Evolutionary conservation across 768 basidiomycete species (phyloP), one percentile per base, ranked within the genome.

Genomic region (Gelatoporia subvermispora): DNA sequence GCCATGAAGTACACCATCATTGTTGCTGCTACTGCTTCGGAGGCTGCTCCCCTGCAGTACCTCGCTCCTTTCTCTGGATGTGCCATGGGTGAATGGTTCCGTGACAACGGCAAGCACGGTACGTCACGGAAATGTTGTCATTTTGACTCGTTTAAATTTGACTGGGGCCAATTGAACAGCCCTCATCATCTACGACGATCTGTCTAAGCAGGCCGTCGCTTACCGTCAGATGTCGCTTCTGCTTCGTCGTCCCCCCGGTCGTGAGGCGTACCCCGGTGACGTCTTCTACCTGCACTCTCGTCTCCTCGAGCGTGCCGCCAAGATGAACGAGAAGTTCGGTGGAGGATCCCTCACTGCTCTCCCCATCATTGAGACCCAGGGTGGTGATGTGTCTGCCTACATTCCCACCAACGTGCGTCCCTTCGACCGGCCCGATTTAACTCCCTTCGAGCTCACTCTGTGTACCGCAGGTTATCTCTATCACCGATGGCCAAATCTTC

Each of bases 21-120:
- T 60, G 96, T 99, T 62, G 96, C 96, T 61, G 96, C 96, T 59
- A 99, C 96, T 51, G 96, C 96, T 49, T 97, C 94, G 22, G 96
- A 99, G 77, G 96, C 96, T 62, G 96, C 96, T 60, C 96, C 96
- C 60, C 81, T 99, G 49, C 96, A 99, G 69, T 99, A 97, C 76
- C 89, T 99, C 62, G 96, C 96, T 63, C 96, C 96, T 59, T 99
- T 99, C 92, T 95, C 96, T 59, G 96, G 96, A 56, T 95, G 93
- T 73, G 96, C 96, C 64, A 99, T 99, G 93, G 96, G 96, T 69
- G 96, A 99, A 76, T 99, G 95, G 95, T 99, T 99, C 96, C 90
- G 93, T 74, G 96, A 99, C 76, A 99, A 99, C 70, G 95, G 93
- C 77, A 97, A 95, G 77, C 96, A 99, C 72, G 94, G 88, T 88